Conservation (phyloP, 345 rosid genomes). For the Salix purpurea region DNA sequence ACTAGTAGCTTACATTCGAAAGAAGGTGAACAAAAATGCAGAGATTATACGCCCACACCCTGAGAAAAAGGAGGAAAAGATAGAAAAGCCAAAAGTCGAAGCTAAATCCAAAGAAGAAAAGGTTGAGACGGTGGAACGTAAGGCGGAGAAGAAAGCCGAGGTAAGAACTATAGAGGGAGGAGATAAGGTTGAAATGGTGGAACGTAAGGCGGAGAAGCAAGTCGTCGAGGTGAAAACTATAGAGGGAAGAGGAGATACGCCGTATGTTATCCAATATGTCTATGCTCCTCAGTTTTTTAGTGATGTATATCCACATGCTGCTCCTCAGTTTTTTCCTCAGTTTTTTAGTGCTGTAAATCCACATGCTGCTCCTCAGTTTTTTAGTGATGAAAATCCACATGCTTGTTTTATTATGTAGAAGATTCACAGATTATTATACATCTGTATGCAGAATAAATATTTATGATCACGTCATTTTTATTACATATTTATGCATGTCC, state of each 20-base stretch:
- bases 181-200: conserved; percentile 15
- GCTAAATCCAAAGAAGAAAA: conserved; percentile 11
- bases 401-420: conserved; percentile 55
- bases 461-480: too few species aligned
- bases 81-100: conserved; percentile 23
- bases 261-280: conserved; percentile 71
- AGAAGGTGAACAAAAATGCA: conserved; percentile 63
- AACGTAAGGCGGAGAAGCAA: conserved; percentile 34
- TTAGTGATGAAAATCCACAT: conserved; percentile 90
- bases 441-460: too few species aligned
- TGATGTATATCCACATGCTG: not conserved
- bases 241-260: conserved; percentile 33
- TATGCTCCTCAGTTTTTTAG: conserved; percentile 58
- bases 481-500: too few species aligned
- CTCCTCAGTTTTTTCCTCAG: conserved; percentile 81
- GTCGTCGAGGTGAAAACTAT: conserved; percentile 19
- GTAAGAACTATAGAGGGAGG: not conserved
- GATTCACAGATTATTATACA: too few species aligned
- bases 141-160: conserved; percentile 40
- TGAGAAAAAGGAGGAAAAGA: conserved; percentile 26
- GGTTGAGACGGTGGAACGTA: conserved; percentile 24
- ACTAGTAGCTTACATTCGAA: conserved; percentile 42
- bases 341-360: not conserved
- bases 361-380: conserved; percentile 55
- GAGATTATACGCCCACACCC: conserved; percentile 48